phyloP scores from a whole-genome alignment of 768 basidiomycete species.

The Naganishia onofrii region DNA sequence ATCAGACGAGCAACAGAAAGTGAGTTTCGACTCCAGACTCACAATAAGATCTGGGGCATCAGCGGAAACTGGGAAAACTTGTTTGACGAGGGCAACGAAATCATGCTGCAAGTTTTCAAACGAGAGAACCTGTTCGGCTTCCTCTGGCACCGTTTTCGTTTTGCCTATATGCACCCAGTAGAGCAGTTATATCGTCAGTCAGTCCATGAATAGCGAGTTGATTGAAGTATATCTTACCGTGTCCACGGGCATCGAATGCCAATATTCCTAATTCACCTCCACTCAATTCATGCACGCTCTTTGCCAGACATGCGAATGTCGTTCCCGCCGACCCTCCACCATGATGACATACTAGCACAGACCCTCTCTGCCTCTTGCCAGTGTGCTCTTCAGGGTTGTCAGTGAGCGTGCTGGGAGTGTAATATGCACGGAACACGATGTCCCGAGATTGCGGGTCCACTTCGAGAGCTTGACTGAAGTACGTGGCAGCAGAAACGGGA shows the following conservation, averaged over 20 bases:
- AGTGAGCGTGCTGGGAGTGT: slow-evolving; percentile 65
- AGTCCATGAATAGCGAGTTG: too few species aligned
- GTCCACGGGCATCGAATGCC: slow-evolving; percentile 76
- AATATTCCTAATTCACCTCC: slow-evolving; percentile 76
- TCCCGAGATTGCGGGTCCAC: slow-evolving; percentile 64
- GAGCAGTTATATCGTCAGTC: too few species aligned
- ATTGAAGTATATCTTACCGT: too few species aligned
- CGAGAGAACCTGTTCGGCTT: slow-evolving; percentile 59
- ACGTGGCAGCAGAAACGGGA: slow-evolving; percentile 73
- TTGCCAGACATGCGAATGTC: slow-evolving; percentile 87
- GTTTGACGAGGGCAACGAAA: slow-evolving; percentile 66
- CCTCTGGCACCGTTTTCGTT: slow-evolving; percentile 57
- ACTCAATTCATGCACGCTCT: slow-evolving; percentile 64
- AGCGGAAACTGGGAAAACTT: slow-evolving; percentile 66
- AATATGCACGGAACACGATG: slow-evolving; percentile 76
- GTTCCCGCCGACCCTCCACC: slow-evolving; percentile 92
- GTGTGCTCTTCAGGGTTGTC: not conserved
- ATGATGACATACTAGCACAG: slow-evolving; percentile 87
- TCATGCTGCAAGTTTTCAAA: slow-evolving; percentile 72
- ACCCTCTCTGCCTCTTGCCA: slow-evolving; percentile 49
- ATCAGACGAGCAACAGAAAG: not conserved
- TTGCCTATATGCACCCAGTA: slow-evolving; percentile 61
- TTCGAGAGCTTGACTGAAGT: slow-evolving; percentile 75
- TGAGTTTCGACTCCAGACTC: slow-evolving; percentile 38
- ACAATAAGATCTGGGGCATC: slow-evolving; percentile 73